phyloP scores from a whole-genome alignment of 2,329 filamentous ascomycete species.

The Cordyceps militaris region DNA sequence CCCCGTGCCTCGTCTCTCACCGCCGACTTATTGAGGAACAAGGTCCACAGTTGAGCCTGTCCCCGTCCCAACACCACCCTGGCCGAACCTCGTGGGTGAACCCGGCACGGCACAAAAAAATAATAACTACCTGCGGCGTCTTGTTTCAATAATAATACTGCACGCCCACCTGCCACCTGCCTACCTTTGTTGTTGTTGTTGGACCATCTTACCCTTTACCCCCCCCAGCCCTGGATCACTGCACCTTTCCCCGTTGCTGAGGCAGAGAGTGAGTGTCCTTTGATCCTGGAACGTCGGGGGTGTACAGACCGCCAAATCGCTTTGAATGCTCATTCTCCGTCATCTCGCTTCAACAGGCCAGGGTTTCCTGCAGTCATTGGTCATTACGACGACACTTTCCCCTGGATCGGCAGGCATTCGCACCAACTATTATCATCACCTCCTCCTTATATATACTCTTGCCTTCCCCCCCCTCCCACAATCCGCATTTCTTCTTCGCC shows the following conservation, averaged over 20 bases:
- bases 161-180: neutral
- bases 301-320: constrained; percentile 8
- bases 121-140: neutral
- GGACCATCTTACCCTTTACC: neutral
- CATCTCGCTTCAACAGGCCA: constrained; percentile 4
- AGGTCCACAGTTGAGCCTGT: constrained; percentile 9
- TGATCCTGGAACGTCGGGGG: constrained; percentile 8
- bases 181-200: neutral
- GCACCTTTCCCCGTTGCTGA: constrained; percentile 1
- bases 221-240: neutral
- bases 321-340: neutral
- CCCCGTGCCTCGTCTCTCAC: neutral
- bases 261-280: neutral
- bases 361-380: neutral
- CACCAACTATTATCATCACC: neutral
- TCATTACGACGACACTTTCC: neutral
- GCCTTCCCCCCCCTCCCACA: neutral
- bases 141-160: constrained; percentile 10
- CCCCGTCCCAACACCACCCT: constrained; percentile 10
- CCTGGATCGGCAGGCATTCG: neutral
- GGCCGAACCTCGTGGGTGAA: neutral
- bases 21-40: constrained; percentile 10
- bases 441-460: constrained; percentile 1
- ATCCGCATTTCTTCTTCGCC: neutral
- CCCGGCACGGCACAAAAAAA: constrained; percentile 4